These are phyloP conservation scores for Endoconidiophora laricicola DNA, from an alignment of 2,329 filamentous ascomycete genomes.

Conservation along the genomic window DNA sequence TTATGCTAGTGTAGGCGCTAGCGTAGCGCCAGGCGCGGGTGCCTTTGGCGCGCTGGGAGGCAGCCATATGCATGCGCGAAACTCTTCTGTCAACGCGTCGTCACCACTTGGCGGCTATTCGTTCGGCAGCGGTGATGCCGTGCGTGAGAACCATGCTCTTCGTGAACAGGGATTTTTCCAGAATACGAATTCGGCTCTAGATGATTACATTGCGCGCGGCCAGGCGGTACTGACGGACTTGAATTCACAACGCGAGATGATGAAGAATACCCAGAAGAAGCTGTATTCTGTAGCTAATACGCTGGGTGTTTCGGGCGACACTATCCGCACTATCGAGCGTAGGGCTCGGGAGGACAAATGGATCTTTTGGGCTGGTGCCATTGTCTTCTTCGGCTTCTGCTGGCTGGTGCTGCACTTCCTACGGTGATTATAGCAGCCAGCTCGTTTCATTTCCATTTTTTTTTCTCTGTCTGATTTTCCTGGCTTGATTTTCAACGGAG, in stretches of 20 bases:
- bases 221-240: constrained; percentile 81
- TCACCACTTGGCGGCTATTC: constrained; percentile 15
- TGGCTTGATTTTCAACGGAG: constrained; percentile 6
- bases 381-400: constrained; percentile 81
- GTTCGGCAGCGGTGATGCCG: constrained; percentile 43
- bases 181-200: constrained; percentile 66
- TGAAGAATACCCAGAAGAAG: constrained; percentile 84
- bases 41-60: not conserved
- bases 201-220: constrained; percentile 85
- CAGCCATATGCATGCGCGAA: constrained; percentile 3
- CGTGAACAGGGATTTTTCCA: constrained; percentile 79
- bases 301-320: constrained; percentile 82
- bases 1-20: constrained; percentile 43
- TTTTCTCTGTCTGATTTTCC: constrained; percentile 5
- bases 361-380: constrained; percentile 81
- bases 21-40: constrained; percentile 12
- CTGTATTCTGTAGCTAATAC: constrained; percentile 91
- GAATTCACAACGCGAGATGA: constrained; percentile 76
- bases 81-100: not conserved
- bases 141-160: constrained; percentile 66
- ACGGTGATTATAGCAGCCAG: constrained; percentile 31
- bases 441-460: not conserved
- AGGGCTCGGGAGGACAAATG: constrained; percentile 90
- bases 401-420: constrained; percentile 80
- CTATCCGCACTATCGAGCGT: constrained; percentile 90